These are phyloP conservation scores for Teratosphaeria viscida DNA, from an alignment of 2,329 filamentous ascomycete genomes.

Conservation along the genomic window DNA sequence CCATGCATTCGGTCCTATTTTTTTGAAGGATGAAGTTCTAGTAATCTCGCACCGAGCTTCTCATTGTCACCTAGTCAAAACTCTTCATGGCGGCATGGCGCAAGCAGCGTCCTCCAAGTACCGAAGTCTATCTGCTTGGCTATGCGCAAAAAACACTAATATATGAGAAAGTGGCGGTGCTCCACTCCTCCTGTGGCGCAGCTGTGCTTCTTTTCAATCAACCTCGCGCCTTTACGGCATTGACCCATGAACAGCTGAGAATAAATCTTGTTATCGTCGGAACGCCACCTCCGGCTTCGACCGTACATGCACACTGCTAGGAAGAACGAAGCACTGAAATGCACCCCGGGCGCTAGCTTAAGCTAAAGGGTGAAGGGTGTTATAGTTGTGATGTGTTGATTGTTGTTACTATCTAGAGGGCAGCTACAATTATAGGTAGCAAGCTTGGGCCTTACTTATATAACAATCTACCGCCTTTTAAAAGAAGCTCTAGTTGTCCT, in stretches of 20 bases:
- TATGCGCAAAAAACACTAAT: neutral
- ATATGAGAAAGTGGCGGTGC: neutral
- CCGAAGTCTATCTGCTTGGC: neutral
- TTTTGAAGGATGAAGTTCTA: neutral
- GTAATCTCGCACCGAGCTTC: neutral
- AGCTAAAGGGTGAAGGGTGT: no score
- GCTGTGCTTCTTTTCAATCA: neutral
- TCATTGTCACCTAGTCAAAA: neutral
- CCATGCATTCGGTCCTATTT: neutral
- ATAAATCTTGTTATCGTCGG: neutral
- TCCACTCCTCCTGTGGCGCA: neutral
- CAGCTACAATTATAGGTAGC: no score
- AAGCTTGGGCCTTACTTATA: no score
- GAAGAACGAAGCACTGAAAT: neutral
- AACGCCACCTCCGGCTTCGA: neutral
- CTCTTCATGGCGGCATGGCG: neutral
- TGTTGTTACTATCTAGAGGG: no score
- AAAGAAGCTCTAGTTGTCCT: no score
- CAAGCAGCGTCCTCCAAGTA: neutral
- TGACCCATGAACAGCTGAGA: neutral
- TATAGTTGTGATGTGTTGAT: no score
- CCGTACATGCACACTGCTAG: neutral
- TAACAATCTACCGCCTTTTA: no score
- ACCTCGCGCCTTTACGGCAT: neutral
- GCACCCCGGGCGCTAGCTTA: no score